phyloP scores from a whole-genome alignment of 164 flowering plant genomes.

The Aristolochia contorta region DNA sequence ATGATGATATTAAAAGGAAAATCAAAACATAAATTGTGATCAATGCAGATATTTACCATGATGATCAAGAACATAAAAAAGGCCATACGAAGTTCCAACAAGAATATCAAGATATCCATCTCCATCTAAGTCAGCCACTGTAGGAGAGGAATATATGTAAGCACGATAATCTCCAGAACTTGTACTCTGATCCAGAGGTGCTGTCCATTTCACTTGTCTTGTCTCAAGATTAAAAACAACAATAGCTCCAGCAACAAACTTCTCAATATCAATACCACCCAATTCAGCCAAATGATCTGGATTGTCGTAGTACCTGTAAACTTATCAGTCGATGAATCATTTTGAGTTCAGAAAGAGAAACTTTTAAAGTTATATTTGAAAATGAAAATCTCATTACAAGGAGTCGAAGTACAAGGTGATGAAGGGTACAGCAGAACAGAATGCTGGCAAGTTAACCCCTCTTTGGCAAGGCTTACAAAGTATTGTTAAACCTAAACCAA shows the following conservation, averaged over 20 bases:
- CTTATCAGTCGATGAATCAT: constrained; percentile 18
- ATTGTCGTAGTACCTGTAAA: constrained; percentile 88
- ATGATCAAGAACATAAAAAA: constrained; percentile 93
- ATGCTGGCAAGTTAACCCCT: too few species aligned
- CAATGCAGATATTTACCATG: constrained; percentile 42
- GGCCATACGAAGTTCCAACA: constrained; percentile 92
- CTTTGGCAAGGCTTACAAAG: too few species aligned
- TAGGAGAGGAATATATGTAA: constrained; percentile 88
- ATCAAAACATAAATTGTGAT: not conserved
- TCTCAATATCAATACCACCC: constrained; percentile 80
- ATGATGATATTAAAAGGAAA: not conserved
- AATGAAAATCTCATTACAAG: too few species aligned
- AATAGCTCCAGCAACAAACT: constrained; percentile 82
- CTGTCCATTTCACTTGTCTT: constrained; percentile 91
- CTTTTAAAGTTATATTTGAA: too few species aligned
- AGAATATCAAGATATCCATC: constrained; percentile 95
- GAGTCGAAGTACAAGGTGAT: too few species aligned
- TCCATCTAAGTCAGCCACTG: constrained; percentile 92
- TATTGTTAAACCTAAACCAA: too few species aligned
- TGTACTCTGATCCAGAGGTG: constrained; percentile 68
- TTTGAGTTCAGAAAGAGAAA: constrained; percentile 4
- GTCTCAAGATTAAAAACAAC: constrained; percentile 96
- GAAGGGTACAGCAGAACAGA: too few species aligned
- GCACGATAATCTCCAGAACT: constrained; percentile 66
- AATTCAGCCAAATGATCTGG: constrained; percentile 79